A percentile compares a stretch with the other conserved stretches of the same genome.
Conservation (phyloP, 305 asterid species). For the Fraxinus angustifolia region DNA sequence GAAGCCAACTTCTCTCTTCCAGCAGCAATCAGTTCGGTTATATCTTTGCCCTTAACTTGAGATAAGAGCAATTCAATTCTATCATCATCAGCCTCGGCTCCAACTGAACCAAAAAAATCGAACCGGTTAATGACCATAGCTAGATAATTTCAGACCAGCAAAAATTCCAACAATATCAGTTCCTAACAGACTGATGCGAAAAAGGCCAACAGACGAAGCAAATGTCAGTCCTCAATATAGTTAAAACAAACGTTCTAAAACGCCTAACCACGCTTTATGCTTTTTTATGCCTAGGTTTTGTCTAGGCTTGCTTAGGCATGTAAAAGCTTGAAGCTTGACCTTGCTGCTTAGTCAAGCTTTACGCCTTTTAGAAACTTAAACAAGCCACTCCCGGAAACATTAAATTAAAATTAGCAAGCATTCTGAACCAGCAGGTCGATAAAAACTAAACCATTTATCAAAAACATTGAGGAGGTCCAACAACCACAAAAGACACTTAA, state of each 20-base stretch:
- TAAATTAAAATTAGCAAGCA: not conserved
- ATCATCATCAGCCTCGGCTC: slow-evolving; percentile 49
- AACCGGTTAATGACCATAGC: not conserved
- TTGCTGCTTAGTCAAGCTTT: not conserved
- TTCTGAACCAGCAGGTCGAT: not conserved
- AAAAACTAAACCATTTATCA: not conserved
- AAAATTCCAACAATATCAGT: not conserved
- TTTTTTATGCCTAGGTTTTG: not conserved
- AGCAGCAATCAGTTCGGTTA: slow-evolving; percentile 57
- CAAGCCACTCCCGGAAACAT: not conserved
- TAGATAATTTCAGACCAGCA: not conserved
- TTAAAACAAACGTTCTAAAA: not conserved
- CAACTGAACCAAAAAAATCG: slow-evolving; percentile 31
- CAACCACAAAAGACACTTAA: not conserved
- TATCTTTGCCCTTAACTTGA: slow-evolving; percentile 57
- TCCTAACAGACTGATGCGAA: not conserved
- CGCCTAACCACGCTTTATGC: not conserved
- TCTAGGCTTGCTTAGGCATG: not conserved
- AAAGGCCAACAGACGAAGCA: not conserved
- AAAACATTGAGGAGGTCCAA: not conserved
- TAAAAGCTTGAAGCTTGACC: not conserved
- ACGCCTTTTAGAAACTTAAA: not conserved
- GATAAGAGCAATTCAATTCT: slow-evolving; percentile 42
- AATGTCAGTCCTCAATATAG: not conserved
- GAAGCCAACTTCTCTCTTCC: slow-evolving; percentile 57